Conservation (phyloP, 257 asterid genomes). For the Scutellaria minor region DNA sequence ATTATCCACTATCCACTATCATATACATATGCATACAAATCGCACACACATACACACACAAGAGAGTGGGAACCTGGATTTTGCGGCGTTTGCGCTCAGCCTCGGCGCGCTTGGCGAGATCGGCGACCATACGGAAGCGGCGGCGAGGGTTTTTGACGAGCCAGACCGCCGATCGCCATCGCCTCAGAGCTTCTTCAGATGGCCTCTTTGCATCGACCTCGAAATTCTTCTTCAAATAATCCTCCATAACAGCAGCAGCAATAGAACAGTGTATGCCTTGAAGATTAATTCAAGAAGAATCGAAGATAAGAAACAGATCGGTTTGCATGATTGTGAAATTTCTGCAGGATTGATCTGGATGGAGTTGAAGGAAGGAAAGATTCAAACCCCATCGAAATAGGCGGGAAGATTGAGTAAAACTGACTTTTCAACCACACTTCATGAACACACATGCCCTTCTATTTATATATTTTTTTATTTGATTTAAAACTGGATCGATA, state of each 20-base stretch:
- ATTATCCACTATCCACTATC: no score
- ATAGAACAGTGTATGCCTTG: neutral
- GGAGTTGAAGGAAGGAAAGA: constrained; percentile 23
- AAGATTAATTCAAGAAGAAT: constrained; percentile 23
- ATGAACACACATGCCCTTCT: neutral
- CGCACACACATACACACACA: no score
- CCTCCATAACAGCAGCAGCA: constrained; percentile 50
- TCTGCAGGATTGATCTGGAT: constrained; percentile 12
- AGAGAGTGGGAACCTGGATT: constrained; percentile 51
- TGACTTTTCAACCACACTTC: constrained; percentile 16
- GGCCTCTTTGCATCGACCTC: constrained; percentile 71
- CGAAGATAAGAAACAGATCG: constrained; percentile 2
- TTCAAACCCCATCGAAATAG: constrained; percentile 43
- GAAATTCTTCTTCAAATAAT: constrained; percentile 65
- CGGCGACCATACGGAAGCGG: constrained; percentile 86
- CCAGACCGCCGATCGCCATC: constrained; percentile 88
- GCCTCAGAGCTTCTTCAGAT: constrained; percentile 63
- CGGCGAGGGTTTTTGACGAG: constrained; percentile 85
- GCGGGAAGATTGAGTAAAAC: constrained; percentile 33
- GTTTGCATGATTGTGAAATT: neutral
- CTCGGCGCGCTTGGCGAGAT: constrained; percentile 84
- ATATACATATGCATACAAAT: no score
- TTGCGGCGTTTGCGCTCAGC: constrained; percentile 57
- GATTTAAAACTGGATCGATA: no score
- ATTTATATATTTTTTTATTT: no score